phyloP scores from a whole-genome alignment of 2,329 filamentous ascomycete species.

The Boeremia lycopersici region DNA sequence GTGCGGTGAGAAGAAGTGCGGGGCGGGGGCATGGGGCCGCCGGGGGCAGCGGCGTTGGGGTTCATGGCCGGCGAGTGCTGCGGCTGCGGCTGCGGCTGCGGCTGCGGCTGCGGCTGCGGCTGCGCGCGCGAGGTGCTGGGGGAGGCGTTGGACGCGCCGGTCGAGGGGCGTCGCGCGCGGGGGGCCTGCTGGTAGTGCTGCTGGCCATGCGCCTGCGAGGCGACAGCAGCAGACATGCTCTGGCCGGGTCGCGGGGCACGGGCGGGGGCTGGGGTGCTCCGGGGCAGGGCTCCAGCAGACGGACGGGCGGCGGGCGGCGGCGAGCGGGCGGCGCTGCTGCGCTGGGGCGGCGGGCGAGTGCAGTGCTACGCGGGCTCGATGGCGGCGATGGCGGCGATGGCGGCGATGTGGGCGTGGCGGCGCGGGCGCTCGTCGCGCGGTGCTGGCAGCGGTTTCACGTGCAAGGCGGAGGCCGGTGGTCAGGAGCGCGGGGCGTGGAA shows the following conservation, averaged over 20 bases:
- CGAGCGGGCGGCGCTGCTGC: slow-evolving; percentile 8
- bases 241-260: slow-evolving; percentile 16
- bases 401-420: background rate
- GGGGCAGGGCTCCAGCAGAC: too few species aligned
- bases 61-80: slow-evolving; percentile 37
- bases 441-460: slow-evolving; percentile 22
- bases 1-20: slow-evolving; percentile 77
- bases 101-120: slow-evolving; percentile 38
- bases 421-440: slow-evolving; percentile 9
- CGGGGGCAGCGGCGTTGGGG: slow-evolving; percentile 57
- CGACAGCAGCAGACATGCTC: slow-evolving; percentile 48
- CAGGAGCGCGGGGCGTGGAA: background rate
- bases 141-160: slow-evolving; percentile 45
- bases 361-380: too few species aligned
- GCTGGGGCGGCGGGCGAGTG: slow-evolving; percentile 2
- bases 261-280: background rate
- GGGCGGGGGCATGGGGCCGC: slow-evolving; percentile 73
- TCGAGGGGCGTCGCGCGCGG: slow-evolving; percentile 41
- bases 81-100: slow-evolving; percentile 35
- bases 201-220: slow-evolving; percentile 42
- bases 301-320: background rate
- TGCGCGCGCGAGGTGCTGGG: slow-evolving; percentile 50
- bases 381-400: slow-evolving; percentile 5
- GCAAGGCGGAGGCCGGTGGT: slow-evolving; percentile 1
- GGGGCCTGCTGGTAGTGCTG: slow-evolving; percentile 42